These are phyloP conservation scores for Meyerozyma athensensis DNA, from an alignment of 1,139 yeast genomes.

Conservation along the genomic window DNA sequence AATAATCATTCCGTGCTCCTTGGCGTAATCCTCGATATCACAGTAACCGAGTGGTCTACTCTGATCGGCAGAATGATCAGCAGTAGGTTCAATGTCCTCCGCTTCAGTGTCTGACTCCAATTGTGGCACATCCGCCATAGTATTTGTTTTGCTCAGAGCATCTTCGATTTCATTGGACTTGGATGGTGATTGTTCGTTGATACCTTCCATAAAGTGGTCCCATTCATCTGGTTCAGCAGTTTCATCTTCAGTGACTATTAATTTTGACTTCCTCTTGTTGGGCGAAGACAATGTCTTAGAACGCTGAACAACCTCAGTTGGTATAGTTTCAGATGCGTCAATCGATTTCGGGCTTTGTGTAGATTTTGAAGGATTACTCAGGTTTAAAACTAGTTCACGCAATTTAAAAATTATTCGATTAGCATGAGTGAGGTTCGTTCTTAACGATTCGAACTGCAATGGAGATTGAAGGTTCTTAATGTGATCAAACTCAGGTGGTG, in stretches of 20 bases:
- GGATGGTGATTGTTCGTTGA: background rate
- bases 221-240: conserved; percentile 21
- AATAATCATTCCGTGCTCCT: conserved; percentile 44
- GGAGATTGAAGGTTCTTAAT: conserved; percentile 47
- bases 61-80: conserved; percentile 8
- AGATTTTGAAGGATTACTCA: too few relatives aligned
- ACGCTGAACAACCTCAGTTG: background rate
- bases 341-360: too few relatives aligned
- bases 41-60: conserved; percentile 16
- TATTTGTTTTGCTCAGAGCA: background rate
- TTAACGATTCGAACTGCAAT: conserved; percentile 64
- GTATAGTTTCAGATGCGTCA: conserved; percentile 12
- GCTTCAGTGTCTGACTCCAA: conserved; percentile 32
- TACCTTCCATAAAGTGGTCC: conserved; percentile 39
- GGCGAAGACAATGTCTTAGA: conserved; percentile 23
- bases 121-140: background rate
- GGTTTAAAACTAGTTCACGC: conserved; percentile 44
- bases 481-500: conserved; percentile 23
- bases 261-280: conserved; percentile 32
- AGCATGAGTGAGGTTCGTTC: conserved; percentile 63
- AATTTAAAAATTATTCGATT: conserved; percentile 55
- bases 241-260: conserved; percentile 25
- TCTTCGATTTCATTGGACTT: conserved; percentile 3
- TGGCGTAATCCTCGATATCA: conserved; percentile 46
- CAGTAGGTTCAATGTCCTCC: conserved; percentile 14